Evolutionary conservation across 805 yeast species (phyloP), one percentile per base, ranked within the genome.

Genomic region (Metschnikowia sp.): DNA sequence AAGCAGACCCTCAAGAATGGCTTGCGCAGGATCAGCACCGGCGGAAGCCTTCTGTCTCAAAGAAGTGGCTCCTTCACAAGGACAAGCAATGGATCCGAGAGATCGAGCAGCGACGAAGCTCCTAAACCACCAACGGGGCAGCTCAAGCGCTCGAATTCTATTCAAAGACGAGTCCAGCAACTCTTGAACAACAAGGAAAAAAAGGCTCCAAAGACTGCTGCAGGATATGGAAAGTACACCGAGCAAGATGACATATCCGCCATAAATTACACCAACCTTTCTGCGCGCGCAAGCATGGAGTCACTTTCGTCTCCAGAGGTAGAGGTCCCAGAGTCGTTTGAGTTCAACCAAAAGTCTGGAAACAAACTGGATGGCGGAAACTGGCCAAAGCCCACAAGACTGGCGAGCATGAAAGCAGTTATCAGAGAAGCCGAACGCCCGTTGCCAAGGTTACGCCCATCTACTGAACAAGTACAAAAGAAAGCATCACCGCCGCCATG

Each of bases 191-290:
- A 72, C 55, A 64, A 62, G 50, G 63, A 64, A 43, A 67, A 59
- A 34, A 53, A 58, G n/a, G 60, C 77, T 4, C 77, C 78, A 10
- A 83, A 79, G 56, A 82, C 92, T 0, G 96, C 96, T 0, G 64
- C 74, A 5, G 96, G 96, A 0, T 89, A 90, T 63, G 96, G 96
- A 8, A 80, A 81, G 60, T 87, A 77, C 60, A 82, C 91, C 0
- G 84, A 76, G 41, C 52, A 53, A 32, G 63, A 58, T 10, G 60
- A 56, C 34, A 51, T 56, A 18, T 36, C 47, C 6, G 60, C 60
- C 29, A 54, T 51, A 38, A 60, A 59, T 42, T 71, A 62, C 39
- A 68, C 47, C 13, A 52, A 49, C 34, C 58, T 54, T 36, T 22
- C 65, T 48, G 44, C 51, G 58, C 28, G 57, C 59, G 19, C 59